A percentile compares a stretch with the other conserved stretches of the same genome.
Evolutionary conservation across 768 basidiomycete genomes (phyloP).

Genomic region (Amanita subjunquillea): DNA sequence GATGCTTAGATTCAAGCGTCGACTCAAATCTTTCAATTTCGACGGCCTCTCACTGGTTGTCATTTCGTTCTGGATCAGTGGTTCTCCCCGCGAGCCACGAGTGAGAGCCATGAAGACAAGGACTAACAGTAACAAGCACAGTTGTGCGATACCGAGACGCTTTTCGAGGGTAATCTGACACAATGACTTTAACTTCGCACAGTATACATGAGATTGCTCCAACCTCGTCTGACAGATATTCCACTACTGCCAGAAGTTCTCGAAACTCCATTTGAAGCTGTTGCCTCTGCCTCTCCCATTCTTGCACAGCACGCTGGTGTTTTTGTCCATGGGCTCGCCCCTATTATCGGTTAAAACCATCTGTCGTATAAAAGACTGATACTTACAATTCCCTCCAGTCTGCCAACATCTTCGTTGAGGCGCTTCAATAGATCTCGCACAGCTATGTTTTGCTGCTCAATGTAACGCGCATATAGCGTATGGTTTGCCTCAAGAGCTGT

Average conservation of each 20-base stretch:
- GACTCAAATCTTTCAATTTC: slow-evolving; percentile 37
- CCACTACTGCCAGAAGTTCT: slow-evolving; percentile 59
- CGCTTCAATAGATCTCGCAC: slow-evolving; percentile 67
- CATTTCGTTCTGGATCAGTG: not conserved
- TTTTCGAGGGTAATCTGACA: slow-evolving; percentile 77
- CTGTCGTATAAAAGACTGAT: not conserved
- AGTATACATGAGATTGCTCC: not conserved
- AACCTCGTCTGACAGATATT: slow-evolving; percentile 77
- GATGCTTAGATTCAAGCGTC: slow-evolving; percentile 44
- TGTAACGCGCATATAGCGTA: slow-evolving; percentile 73
- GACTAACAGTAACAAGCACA: slow-evolving; percentile 74
- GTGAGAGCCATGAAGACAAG: slow-evolving; percentile 83
- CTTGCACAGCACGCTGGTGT: slow-evolving; percentile 51
- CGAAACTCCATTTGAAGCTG: slow-evolving; percentile 63
- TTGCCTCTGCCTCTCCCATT: slow-evolving; percentile 59
- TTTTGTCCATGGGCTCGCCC: slow-evolving; percentile 60
- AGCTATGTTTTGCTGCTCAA: slow-evolving; percentile 78
- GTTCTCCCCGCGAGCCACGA: slow-evolving; percentile 46
- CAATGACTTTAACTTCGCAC: not conserved
- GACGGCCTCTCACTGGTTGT: slow-evolving; percentile 10
- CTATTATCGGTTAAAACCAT: slow-evolving; percentile 20
- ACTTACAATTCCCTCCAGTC: slow-evolving; percentile 67
- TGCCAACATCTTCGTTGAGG: slow-evolving; percentile 69
- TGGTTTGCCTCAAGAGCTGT: slow-evolving; percentile 80
- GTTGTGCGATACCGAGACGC: slow-evolving; percentile 79